Evolutionary conservation across 148 eudicot genomes (phyloP).

Genomic region (Linanthus parryae): DNA sequence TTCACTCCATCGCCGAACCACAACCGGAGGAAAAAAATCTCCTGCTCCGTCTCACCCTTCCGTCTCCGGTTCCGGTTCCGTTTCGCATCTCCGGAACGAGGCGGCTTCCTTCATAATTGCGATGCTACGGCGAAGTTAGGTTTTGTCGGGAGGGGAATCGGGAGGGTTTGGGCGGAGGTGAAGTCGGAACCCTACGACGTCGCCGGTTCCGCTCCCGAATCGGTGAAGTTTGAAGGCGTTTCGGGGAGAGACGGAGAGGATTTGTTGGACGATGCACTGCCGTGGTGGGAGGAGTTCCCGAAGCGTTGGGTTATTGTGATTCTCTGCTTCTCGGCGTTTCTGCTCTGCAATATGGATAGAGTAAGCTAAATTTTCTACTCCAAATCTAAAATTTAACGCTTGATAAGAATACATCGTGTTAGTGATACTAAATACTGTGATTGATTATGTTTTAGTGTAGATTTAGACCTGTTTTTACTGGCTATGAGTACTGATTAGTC

Average conservation of each 20-base stretch:
- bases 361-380: too few species aligned
- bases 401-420: too few species aligned
- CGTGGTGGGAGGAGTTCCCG: constrained; percentile 87
- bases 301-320: constrained; percentile 84
- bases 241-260: constrained; percentile 17
- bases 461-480: too few species aligned
- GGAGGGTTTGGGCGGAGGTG: constrained; percentile 50
- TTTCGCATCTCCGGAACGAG: constrained; percentile 3
- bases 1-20: constrained; percentile 9
- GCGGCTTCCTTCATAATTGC: constrained; percentile 16
- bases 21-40: not conserved
- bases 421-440: too few species aligned
- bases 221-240: not conserved
- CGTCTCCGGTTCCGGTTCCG: constrained; percentile 8
- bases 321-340: constrained; percentile 83
- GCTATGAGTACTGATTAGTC: too few species aligned
- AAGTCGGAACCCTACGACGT: constrained; percentile 42
- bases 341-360: constrained; percentile 96
- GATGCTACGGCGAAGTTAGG: constrained; percentile 14
- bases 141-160: constrained; percentile 23
- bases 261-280: constrained; percentile 10
- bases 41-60: not conserved
- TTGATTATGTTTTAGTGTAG: too few species aligned
- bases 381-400: too few species aligned
- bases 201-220: not conserved